Base-by-base conservation (phyloP, 2,329 filamentous ascomycete genomes). In the Fusarium fujikuroi region DNA sequence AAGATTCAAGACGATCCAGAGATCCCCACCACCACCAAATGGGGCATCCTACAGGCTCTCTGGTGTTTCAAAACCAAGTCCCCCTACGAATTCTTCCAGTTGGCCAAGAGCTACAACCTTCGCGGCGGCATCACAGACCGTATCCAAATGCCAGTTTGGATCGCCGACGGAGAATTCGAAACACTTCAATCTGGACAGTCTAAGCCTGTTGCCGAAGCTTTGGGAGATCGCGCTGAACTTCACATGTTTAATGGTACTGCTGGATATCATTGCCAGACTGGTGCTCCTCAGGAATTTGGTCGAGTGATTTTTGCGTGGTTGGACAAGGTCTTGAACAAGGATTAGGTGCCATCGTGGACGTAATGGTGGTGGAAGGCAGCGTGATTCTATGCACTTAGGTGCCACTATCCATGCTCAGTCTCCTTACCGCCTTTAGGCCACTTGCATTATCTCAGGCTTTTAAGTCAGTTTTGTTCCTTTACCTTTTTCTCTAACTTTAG, bases 1-100 rank as follows among this genome's bases (percentile, higher is more conserved):
- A 39, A 40, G 4, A 39, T 67, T 3, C 46, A 69, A 5, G 49
- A 66, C 3, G 62, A 61, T n/a, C 67, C 74, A 2, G 28, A 68
- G 5, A 28, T 50, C 3, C 42, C 73, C 11, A 76, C 79, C 0
- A 49, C 32, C 19, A 46, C 74, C 11, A 72, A 73, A 25, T 82
- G 81, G 81, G 78, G 72, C 40, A 47, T 82, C 9, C 69, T 76
- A 2, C 79, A 82, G 36, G 81, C 77, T 4, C 69, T 82, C 3
- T 82, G 81, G 80, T 72, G 73, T 2, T 83, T 81, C 60, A 74
- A 80, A 23, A 43, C 75, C 19, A 49, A 72, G 76, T 77, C 70
- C 15, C 79, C 76, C 2, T 82, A 74, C 54, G 73, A 78, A 4
- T 81, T 76, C 54, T 56, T 81, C 36, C 59, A 69, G 8, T 19